Evolutionary conservation across 176 grass and related monocot species (phyloP).

Genomic region (Oryza meyeriana): DNA sequence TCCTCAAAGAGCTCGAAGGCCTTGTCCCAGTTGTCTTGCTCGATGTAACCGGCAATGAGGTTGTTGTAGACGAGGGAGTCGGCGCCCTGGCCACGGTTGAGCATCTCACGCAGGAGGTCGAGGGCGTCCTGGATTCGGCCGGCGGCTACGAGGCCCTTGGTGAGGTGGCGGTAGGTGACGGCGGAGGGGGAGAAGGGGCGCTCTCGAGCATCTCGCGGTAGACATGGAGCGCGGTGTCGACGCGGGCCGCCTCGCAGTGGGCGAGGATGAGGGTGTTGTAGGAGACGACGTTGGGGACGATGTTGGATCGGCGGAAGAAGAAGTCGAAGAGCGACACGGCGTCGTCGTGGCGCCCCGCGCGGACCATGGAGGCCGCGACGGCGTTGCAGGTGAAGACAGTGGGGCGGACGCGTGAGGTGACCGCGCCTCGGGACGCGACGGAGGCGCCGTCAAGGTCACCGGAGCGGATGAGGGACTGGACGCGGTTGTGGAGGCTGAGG

Average conservation of each 20-base stretch:
- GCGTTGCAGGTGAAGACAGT: conserved; percentile 86
- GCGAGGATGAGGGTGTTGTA: conserved; percentile 61
- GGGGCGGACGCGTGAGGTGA: conserved; percentile 42
- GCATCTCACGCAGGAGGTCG: conserved; percentile 51
- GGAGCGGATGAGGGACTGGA: conserved; percentile 52
- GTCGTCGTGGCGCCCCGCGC: conserved; percentile 40
- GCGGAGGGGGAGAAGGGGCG: conserved; percentile 41
- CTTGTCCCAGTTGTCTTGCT: conserved; percentile 42
- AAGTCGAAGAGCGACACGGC: conserved; percentile 36
- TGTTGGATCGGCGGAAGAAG: conserved; percentile 47
- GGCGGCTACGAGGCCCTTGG: conserved; percentile 44
- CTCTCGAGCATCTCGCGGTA: conserved; percentile 37
- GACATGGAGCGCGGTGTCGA: conserved; percentile 32
- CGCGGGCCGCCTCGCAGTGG: conserved; percentile 37
- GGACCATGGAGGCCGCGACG: conserved; percentile 48
- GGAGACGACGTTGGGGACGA: conserved; percentile 61
- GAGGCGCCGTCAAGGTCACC: conserved; percentile 50
- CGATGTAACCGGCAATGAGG: conserved; percentile 44
- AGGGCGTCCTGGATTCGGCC: conserved; percentile 41
- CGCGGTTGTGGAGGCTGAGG: conserved; percentile 56
- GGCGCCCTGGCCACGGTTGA: conserved; percentile 36
- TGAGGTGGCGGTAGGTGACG: conserved; percentile 44
- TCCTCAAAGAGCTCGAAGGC: conserved; percentile 51
- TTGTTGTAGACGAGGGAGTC: conserved; percentile 55
- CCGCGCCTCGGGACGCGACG: conserved; percentile 21